Conservation (phyloP, 2,329 filamentous ascomycete genomes). For the Fusarium marasasianum region DNA sequence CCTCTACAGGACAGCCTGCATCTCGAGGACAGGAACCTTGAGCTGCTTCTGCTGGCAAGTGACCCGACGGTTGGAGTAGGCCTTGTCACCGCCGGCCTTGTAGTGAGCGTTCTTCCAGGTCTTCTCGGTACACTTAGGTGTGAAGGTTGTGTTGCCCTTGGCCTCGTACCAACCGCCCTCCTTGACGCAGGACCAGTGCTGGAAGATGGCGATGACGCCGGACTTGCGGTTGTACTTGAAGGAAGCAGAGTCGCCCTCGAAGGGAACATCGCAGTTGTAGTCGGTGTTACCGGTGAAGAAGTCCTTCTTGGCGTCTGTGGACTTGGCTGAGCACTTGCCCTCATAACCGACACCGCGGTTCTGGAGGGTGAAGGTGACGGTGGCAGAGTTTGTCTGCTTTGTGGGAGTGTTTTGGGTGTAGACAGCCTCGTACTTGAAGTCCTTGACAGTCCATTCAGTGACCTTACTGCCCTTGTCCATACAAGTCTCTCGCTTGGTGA, state of each 20-base stretch:
- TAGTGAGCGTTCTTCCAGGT: constrained; percentile 46
- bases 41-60: constrained; percentile 42
- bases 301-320: constrained; percentile 53
- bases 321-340: constrained; percentile 53
- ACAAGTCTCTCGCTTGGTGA: constrained; percentile 32
- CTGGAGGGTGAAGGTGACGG: constrained; percentile 58
- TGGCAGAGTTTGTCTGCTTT: constrained; percentile 59
- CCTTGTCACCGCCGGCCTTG: constrained; percentile 41
- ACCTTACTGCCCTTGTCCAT: constrained; percentile 37
- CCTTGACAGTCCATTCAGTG: constrained; percentile 51
- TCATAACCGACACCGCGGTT: constrained; percentile 56
- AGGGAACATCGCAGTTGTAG: constrained; percentile 55
- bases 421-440: constrained; percentile 59
- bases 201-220: constrained; percentile 53
- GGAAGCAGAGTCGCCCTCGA: constrained; percentile 43
- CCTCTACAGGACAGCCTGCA: constrained; percentile 43
- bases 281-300: constrained; percentile 59
- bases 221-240: constrained; percentile 56
- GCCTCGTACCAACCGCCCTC: constrained; percentile 49
- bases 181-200: constrained; percentile 59
- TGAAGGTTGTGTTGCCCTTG: constrained; percentile 40
- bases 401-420: constrained; percentile 59
- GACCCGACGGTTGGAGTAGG: constrained; percentile 43
- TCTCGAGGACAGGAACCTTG: constrained; percentile 41
- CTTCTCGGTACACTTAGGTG: constrained; percentile 43